phyloP scores from a whole-genome alignment of 139 green algal genomes.

The Coelastrella sp. region DNA sequence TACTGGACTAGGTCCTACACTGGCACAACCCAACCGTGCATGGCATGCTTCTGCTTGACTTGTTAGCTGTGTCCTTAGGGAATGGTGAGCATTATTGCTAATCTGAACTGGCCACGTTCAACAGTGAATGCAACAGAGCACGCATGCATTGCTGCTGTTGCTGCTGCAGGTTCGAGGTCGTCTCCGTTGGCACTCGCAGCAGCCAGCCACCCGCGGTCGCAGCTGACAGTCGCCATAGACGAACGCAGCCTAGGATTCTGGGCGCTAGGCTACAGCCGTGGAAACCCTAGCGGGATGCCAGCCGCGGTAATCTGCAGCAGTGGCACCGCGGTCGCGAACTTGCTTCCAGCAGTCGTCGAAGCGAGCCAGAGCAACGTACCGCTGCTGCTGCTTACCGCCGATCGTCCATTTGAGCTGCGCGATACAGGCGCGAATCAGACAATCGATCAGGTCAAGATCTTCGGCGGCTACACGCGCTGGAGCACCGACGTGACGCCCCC shows the following conservation, averaged over 20 bases:
- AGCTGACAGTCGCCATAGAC: constrained; percentile 91
- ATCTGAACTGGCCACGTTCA: too few relatives aligned
- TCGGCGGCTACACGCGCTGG: constrained; percentile 90
- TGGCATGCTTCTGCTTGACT: too few relatives aligned
- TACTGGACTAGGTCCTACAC: too few relatives aligned
- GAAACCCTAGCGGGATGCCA: constrained; percentile 42
- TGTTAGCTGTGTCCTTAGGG: too few relatives aligned
- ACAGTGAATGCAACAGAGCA: too few relatives aligned
- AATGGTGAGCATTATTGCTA: too few relatives aligned
- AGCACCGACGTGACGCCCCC: constrained; percentile 85
- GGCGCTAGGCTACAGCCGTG: constrained; percentile 87
- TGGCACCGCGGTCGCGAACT: constrained; percentile 98
- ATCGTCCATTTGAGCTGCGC: constrained; percentile 92
- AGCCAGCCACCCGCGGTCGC: constrained; percentile 84
- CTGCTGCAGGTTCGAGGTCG: constrained; percentile 87
- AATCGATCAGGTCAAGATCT: constrained; percentile 97
- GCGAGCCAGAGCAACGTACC: constrained; percentile 83
- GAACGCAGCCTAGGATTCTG: constrained; percentile 98
- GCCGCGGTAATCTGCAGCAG: constrained; percentile 77
- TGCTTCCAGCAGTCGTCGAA: constrained; percentile 97
- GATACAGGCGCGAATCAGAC: constrained; percentile 97
- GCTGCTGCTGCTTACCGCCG: constrained; percentile 95
- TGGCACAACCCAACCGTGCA: too few relatives aligned
- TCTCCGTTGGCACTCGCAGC: constrained; percentile 92
- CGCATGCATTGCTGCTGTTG: not conserved